These are phyloP conservation scores for Trichoderma atroviride DNA, from an alignment of 2,329 filamentous ascomycete species.

Conservation along the genomic window DNA sequence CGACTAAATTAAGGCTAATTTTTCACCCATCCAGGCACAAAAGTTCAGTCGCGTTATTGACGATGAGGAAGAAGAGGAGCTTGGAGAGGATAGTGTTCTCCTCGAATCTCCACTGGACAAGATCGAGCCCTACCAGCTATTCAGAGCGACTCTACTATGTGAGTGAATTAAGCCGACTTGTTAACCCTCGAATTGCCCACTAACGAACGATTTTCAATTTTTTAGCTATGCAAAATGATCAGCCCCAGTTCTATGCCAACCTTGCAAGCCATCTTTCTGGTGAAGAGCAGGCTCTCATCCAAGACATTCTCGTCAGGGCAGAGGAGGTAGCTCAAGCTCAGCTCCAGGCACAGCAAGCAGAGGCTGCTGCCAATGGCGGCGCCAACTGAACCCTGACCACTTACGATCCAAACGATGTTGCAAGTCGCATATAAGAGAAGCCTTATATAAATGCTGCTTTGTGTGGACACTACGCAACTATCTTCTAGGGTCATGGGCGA, in stretches of 20 bases:
- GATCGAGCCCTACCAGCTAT: constrained; percentile 89
- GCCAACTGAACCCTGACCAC: constrained; percentile 25
- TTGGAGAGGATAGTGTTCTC: constrained; percentile 88
- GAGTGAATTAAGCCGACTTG: constrained; percentile 46
- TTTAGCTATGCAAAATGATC: constrained; percentile 82
- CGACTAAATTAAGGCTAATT: not conserved
- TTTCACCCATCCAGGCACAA: constrained; percentile 62
- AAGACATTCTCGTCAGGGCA: constrained; percentile 71
- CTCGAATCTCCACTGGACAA: constrained; percentile 94
- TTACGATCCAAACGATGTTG: constrained; percentile 1
- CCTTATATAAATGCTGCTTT: constrained; percentile 10
- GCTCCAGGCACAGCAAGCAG: constrained; percentile 32
- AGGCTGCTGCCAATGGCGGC: constrained; percentile 21
- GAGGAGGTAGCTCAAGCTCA: constrained; percentile 45
- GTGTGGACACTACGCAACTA: not conserved
- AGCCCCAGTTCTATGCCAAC: constrained; percentile 83
- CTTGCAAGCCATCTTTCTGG: constrained; percentile 76
- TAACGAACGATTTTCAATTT: constrained; percentile 30
- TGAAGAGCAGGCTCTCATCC: constrained; percentile 80
- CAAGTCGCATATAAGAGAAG: constrained; percentile 5
- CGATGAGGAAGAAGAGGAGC: constrained; percentile 79
- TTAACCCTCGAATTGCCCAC: constrained; percentile 24
- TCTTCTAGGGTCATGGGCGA: constrained; percentile 6
- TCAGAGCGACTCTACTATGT: constrained; percentile 82
- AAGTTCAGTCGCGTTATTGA: constrained; percentile 75